Conservation (phyloP, 2,329 filamentous ascomycete species). For the Penicillium brevicompactum region DNA sequence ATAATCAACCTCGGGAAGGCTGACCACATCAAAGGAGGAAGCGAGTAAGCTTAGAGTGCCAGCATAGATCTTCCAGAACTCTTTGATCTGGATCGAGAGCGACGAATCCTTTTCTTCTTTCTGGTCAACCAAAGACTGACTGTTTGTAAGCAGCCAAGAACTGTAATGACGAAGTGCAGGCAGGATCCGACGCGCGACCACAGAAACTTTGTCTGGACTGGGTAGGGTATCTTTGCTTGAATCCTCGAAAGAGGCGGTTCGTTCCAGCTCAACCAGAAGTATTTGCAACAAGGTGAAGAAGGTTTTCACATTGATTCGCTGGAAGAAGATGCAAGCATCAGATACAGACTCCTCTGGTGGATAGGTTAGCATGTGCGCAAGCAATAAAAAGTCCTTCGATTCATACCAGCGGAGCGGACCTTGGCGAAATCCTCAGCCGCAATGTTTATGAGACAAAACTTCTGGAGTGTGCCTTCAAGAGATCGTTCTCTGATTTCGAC, state of each 20-base stretch:
- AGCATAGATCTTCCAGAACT: conserved; percentile 69
- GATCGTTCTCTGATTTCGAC: conserved; percentile 71
- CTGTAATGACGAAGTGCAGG: conserved; percentile 69
- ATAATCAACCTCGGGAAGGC: conserved; percentile 61
- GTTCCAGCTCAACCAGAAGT: conserved; percentile 69
- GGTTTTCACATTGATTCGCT: conserved; percentile 77
- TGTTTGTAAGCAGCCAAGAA: conserved; percentile 64
- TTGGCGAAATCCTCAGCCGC: conserved; percentile 75
- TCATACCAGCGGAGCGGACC: conserved; percentile 60
- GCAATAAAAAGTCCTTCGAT: conserved; percentile 6
- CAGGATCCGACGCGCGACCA: conserved; percentile 62
- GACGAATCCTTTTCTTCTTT: conserved; percentile 52
- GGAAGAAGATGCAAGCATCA: conserved; percentile 58
- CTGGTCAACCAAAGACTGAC: conserved; percentile 56
- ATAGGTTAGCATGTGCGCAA: conserved; percentile 16
- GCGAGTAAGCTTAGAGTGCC: conserved; percentile 61
- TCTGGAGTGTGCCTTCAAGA: conserved; percentile 68
- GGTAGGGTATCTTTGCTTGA: conserved; percentile 39
- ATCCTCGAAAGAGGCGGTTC: conserved; percentile 52
- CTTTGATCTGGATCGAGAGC: conserved; percentile 59
- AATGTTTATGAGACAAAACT: conserved; percentile 83
- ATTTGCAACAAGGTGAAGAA: conserved; percentile 72
- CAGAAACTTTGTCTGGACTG: conserved; percentile 55
- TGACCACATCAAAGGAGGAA: conserved; percentile 59
- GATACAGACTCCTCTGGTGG: conserved; percentile 52